Base-by-base conservation (phyloP, 192 early-diverging fungal genomes). In the Linnemannia exigua region DNA sequence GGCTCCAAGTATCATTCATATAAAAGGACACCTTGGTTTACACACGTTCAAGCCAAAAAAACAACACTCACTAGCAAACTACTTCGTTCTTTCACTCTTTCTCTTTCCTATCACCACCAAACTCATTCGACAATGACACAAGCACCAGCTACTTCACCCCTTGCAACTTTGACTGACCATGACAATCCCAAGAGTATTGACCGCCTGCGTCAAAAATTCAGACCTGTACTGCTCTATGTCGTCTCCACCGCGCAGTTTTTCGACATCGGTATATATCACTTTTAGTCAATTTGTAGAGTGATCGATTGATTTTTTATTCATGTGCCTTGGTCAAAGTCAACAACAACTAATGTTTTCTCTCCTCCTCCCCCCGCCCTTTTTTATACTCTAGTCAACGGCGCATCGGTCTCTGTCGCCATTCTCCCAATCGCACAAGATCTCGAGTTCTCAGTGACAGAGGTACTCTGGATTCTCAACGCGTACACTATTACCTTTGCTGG, bases 401-500 rank as follows among this genome's bases (percentile, higher is more conserved):
- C 70, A 9, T 83, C 76, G 17, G 76, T 83, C 3, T 37, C 81
- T 14, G 76, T 78, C 0, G 72, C 76, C 6, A 46, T 78, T 3
- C 58, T 83, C 0, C 81, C 81, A 12, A 78, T 77, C 12, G 81
- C 81, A 3, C 66, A 37, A 19, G 76, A 74, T 61, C 81, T 83
- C 15, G 33, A 78, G 5, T 78, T 83, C 71, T 36, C 58, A 17
- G 37, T 74, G 3, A 31, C 81, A 28, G 58, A 74, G 25, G 11
- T 78, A 8, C 61, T 58, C n/a, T 83, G 81, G 81, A 76, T 84
- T 52, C 74, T 84, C 33, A 87, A 87, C 22, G 71, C 88, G 6
- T 83, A 84, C 37, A 82, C 88, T 0, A 84, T 87, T 47, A 70
- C 81, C 37, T 88, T 88, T 76, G 87, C 81, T 15, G 87, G 81